phyloP scores from a whole-genome alignment of 306 rosid genomes.

The Vicia villosa region DNA sequence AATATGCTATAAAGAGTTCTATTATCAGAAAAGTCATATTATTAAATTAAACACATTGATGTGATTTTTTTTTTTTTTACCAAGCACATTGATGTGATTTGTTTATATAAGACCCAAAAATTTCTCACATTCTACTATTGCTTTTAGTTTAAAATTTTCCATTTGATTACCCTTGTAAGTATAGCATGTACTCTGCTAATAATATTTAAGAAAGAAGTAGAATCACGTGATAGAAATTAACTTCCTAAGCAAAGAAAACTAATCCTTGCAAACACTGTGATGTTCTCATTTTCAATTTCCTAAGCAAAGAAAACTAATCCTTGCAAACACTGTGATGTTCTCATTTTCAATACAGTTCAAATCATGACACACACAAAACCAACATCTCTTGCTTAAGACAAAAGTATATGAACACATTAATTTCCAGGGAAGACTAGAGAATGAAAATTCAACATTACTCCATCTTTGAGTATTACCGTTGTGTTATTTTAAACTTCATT shows the following conservation, averaged over 20 bases:
- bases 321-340: too few relatives aligned
- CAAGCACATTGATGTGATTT: too few relatives aligned
- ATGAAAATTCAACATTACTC: conserved; percentile 30
- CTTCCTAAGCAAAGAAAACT: conserved; percentile 30
- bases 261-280: conserved; percentile 18
- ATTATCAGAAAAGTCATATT: too few relatives aligned
- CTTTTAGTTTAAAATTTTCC: too few relatives aligned
- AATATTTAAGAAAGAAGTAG: conserved; percentile 26
- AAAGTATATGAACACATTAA: conserved; percentile 48
- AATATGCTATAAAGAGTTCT: too few relatives aligned
- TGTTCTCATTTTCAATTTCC: conserved; percentile 18
- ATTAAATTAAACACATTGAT: too few relatives aligned
- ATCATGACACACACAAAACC: conserved; percentile 45
- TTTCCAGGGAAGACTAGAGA: conserved; percentile 31
- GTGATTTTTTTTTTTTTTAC: too few relatives aligned
- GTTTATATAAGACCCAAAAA: too few relatives aligned
- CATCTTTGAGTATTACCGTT: conserved; percentile 10
- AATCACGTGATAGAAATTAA: conserved; percentile 46
- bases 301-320: too few relatives aligned
- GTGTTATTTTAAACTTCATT: conserved; percentile 26
- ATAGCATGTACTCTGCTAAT: too few relatives aligned
- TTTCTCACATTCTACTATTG: too few relatives aligned
- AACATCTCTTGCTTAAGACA: conserved; percentile 85
- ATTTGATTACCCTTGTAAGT: too few relatives aligned
- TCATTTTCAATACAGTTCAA: not conserved